Evolutionary conservation across 164 flowering plant genomes (phyloP).

Genomic region (Piper longum): DNA sequence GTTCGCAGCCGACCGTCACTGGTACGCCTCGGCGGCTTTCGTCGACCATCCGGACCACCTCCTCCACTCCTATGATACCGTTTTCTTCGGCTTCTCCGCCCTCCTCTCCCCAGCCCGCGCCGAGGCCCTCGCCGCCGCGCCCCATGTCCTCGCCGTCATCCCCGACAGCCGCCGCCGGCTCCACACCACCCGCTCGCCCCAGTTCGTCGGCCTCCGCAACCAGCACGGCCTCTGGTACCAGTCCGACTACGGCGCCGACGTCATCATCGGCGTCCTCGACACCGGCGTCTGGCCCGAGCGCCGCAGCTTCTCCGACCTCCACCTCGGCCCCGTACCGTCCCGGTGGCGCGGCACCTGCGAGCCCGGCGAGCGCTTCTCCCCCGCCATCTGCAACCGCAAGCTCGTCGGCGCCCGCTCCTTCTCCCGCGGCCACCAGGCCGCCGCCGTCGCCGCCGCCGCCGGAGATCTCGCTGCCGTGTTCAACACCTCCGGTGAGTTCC

Average conservation of each 20-base stretch:
- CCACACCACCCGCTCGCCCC: slow-evolving; percentile 96
- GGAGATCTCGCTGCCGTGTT: slow-evolving; percentile 2
- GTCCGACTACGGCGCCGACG: slow-evolving; percentile 91
- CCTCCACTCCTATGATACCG: slow-evolving; percentile 67
- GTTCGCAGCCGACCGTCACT: slow-evolving; percentile 67
- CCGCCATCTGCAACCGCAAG: slow-evolving; percentile 50
- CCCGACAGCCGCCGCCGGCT: slow-evolving; percentile 64
- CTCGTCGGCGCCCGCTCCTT: slow-evolving; percentile 62
- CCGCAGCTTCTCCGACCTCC: slow-evolving; percentile 61
- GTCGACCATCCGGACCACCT: slow-evolving; percentile 23
- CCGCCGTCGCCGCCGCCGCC: slow-evolving; percentile 15
- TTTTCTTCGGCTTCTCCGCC: slow-evolving; percentile 89
- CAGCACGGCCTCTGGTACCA: slow-evolving; percentile 83
- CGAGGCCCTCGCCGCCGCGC: slow-evolving; percentile 21
- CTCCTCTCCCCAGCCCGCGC: slow-evolving; percentile 31
- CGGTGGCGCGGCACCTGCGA: slow-evolving; percentile 72
- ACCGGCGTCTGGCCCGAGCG: slow-evolving; percentile 94
- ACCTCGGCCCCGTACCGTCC: slow-evolving; percentile 61
- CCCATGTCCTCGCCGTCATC: slow-evolving; percentile 53
- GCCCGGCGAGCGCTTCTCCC: slow-evolving; percentile 35
- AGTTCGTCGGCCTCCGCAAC: slow-evolving; percentile 70
- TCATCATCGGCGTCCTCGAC: slow-evolving; percentile 68
- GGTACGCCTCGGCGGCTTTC: slow-evolving; percentile 59
- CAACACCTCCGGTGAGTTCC: slow-evolving; percentile 20
- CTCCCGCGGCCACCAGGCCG: slow-evolving; percentile 37